A percentile compares a stretch with the other conserved stretches of the same genome.
Evolutionary conservation across 73 alveolate genomes (phyloP).

Genomic region (Tetrahymena malaccensis): DNA sequence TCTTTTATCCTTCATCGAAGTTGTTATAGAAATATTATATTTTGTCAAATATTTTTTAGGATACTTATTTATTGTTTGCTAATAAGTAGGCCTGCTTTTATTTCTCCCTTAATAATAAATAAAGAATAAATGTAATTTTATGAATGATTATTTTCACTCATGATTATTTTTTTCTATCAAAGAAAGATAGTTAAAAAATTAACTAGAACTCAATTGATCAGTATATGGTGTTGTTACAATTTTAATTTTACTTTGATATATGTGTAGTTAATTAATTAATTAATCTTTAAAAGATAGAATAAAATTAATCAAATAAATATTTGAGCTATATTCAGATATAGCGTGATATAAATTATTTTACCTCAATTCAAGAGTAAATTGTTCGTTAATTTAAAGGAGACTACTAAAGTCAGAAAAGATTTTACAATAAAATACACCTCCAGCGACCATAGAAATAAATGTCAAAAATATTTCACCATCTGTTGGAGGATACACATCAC

Average conservation of each 20-base stretch:
- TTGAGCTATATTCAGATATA: no score
- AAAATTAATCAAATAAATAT: no score
- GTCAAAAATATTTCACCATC: not conserved
- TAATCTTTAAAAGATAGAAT: no score
- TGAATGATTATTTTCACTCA: no score
- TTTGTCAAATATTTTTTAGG: not conserved
- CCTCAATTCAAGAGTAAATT: not conserved
- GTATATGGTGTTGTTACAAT: no score
- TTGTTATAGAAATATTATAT: not conserved
- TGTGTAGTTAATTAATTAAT: no score
- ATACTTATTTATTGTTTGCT: not conserved
- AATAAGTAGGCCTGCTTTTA: not conserved
- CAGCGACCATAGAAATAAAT: not conserved
- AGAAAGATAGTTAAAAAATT: no score
- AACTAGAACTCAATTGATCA: no score
- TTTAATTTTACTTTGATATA: no score
- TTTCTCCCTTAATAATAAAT: not conserved
- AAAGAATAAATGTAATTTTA: no score
- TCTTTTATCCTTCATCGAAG: not conserved
- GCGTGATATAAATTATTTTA: not conserved
- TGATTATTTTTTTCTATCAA: no score
- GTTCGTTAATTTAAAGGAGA: not conserved
- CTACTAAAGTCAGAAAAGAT: not conserved
- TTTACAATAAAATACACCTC: not conserved
- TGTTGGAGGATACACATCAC: not conserved